A percentile compares a stretch with the other conserved stretches of the same genome.
Evolutionary conservation across 306 rosid species (phyloP).

Genomic region (Rosa lucieae): DNA sequence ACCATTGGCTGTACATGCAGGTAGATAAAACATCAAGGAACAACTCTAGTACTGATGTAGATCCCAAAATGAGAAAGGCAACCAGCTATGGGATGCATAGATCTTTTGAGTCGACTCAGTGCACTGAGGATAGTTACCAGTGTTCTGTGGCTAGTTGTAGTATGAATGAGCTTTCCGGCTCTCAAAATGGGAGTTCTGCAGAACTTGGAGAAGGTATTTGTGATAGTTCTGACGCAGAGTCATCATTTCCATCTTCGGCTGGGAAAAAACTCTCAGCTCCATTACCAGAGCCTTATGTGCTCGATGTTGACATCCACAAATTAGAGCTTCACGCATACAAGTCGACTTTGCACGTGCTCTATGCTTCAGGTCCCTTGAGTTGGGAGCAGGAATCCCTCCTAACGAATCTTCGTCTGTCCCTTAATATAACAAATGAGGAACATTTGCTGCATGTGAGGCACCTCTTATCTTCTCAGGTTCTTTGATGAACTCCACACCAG

Average conservation of each 20-base stretch:
- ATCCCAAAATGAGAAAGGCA: not conserved
- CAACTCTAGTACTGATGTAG: not conserved
- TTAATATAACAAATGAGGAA: constrained; percentile 33
- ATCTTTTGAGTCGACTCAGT: constrained; percentile 5
- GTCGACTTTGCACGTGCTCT: constrained; percentile 28
- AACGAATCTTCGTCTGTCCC: constrained; percentile 34
- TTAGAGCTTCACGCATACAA: constrained; percentile 31
- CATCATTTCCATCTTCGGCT: constrained; percentile 15
- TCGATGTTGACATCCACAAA: constrained; percentile 24
- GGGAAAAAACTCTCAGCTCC: constrained; percentile 3
- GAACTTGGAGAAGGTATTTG: not conserved
- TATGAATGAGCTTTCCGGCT: constrained; percentile 6
- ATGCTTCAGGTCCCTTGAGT: constrained; percentile 36
- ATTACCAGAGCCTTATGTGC: not conserved
- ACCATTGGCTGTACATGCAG: not conserved
- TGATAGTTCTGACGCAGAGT: constrained; percentile 21
- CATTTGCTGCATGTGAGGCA: constrained; percentile 32
- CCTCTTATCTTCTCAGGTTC: constrained; percentile 25
- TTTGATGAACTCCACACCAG: constrained; percentile 6
- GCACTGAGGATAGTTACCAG: constrained; percentile 19
- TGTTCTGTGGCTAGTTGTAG: constrained; percentile 37
- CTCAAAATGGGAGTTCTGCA: not conserved
- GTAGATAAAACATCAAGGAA: not conserved
- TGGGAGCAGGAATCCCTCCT: constrained; percentile 39
- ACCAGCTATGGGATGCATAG: not conserved